Conservation (phyloP, 495 filamentous ascomycete species). For the Penicillium bovifimosum region DNA sequence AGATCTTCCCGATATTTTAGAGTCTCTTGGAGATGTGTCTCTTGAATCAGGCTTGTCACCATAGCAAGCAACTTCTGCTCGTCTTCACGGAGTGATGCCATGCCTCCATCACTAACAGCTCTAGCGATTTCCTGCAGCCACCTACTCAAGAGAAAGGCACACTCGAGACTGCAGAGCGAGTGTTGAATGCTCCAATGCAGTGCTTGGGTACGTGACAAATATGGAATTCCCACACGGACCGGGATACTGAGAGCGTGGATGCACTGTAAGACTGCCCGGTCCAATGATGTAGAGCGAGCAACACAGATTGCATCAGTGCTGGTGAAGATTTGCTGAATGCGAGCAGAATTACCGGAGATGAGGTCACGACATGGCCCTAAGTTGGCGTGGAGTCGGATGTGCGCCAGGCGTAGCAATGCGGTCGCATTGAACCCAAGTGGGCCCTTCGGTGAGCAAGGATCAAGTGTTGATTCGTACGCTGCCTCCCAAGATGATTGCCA, state of each 20-base stretch:
- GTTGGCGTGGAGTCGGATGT: conserved; percentile 30
- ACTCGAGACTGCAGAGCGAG: conserved; percentile 25
- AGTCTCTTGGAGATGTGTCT: neutral
- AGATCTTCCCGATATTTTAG: neutral
- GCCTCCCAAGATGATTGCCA: conserved; percentile 34
- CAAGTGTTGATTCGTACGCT: conserved; percentile 28
- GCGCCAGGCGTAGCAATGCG: conserved; percentile 33
- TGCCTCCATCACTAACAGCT: neutral
- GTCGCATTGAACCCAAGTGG: conserved; percentile 37
- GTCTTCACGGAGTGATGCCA: conserved; percentile 1
- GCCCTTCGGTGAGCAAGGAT: conserved; percentile 30
- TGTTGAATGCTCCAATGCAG: conserved; percentile 39
- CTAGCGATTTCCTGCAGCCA: conserved; percentile 6
- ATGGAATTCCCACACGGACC: conserved; percentile 33
- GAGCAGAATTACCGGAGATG: conserved; percentile 24
- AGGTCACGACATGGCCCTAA: conserved; percentile 21
- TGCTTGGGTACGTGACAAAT: conserved; percentile 29
- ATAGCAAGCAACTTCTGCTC: conserved; percentile 6
- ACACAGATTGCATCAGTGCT: conserved; percentile 8
- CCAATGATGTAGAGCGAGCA: conserved; percentile 19
- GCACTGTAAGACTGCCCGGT: conserved; percentile 31
- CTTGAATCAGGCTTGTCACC: neutral
- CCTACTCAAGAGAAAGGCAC: conserved; percentile 7
- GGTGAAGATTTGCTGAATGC: conserved; percentile 15
- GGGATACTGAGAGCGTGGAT: conserved; percentile 39